phyloP scores from a whole-genome alignment of 768 basidiomycete species.

The Pleurotus tuoliensis region DNA sequence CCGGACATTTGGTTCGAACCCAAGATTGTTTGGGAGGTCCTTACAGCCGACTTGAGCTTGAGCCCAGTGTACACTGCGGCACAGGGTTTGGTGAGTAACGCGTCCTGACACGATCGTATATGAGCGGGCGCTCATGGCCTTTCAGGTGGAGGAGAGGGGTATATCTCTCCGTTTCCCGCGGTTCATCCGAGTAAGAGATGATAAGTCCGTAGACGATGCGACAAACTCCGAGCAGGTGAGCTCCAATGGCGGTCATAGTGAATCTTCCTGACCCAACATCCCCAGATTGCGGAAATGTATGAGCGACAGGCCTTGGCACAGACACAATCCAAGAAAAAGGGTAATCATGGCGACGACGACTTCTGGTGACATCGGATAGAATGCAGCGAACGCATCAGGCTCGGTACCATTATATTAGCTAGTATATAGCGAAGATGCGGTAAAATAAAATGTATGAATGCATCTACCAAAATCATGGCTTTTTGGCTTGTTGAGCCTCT shows the following conservation, averaged over 20 bases:
- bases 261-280: background rate
- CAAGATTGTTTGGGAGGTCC: slow-evolving; percentile 95
- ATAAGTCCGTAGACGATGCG: slow-evolving; percentile 89
- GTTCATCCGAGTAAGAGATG: slow-evolving; percentile 89
- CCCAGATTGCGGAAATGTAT: slow-evolving; percentile 91
- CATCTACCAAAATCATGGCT: slow-evolving; percentile 17
- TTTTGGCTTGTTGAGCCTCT: slow-evolving; percentile 22
- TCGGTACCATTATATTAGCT: slow-evolving; percentile 4
- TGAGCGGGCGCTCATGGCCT: slow-evolving; percentile 5
- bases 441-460: slow-evolving; percentile 15
- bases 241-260: background rate
- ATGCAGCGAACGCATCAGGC: background rate
- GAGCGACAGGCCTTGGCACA: slow-evolving; percentile 82
- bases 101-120: background rate
- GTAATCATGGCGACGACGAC: slow-evolving; percentile 69
- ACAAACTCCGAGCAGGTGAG: slow-evolving; percentile 89
- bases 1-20: slow-evolving; percentile 99
- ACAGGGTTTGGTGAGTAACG: slow-evolving; percentile 70
- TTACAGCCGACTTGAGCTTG: slow-evolving; percentile 93
- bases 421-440: background rate
- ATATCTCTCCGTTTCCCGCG: slow-evolving; percentile 96
- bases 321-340: slow-evolving; percentile 64
- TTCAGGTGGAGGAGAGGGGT: slow-evolving; percentile 80
- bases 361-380: slow-evolving; percentile 59
- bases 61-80: slow-evolving; percentile 97